Base-by-base conservation (phyloP, 371 early-diverging fungal species). In the Mortierella polycephala region DNA sequence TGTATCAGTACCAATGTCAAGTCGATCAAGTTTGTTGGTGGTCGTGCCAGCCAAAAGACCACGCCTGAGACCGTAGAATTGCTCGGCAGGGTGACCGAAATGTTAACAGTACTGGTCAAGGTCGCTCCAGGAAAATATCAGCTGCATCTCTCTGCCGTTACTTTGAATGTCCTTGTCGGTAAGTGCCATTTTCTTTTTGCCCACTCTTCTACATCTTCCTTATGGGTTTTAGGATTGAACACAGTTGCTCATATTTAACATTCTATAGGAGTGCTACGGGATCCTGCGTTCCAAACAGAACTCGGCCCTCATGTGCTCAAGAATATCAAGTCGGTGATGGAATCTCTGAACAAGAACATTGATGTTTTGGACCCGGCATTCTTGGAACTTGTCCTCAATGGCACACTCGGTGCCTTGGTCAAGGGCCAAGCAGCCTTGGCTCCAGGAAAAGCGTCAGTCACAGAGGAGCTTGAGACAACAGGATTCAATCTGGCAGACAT, bases 161-260 rank as follows among this genome's bases (percentile, higher is more conserved):
- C 77, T 1, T 65, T 77, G 20, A 67, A 77, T 49, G 72, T 71
- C 18, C 72, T 77, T 8, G 53, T 77, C 20, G 71, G 77, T 71
- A 64, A 21, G 75, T 52, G 16, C 7, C 11, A 39, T 57, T 30
- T 56, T 52, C 47, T 40, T 16, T 47, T 49, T 47, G 40, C n/a
- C 30, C 1, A 20, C 44, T 23, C n/a, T 49, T 58, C 42, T 14
- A n/a, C n/a, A 13, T 39, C n/a, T 44, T 20, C 44, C 13, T 53
- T 21, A 3, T 40, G n/a, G 21, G 4, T 41, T 20, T 5, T 52
- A 18, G 47, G n/a, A n/a, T 12, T 47, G 5, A n/a, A 14, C n/a
- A 47, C 47, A 14, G 47, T 14, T n/a, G 12, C 5, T 47, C 47
- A 14, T 12, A 47, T 10, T n/a, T 14, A 11, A 5, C 47, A 11